phyloP scores from a whole-genome alignment of 2,329 filamentous ascomycete genomes.

The Lachnellula arida region DNA sequence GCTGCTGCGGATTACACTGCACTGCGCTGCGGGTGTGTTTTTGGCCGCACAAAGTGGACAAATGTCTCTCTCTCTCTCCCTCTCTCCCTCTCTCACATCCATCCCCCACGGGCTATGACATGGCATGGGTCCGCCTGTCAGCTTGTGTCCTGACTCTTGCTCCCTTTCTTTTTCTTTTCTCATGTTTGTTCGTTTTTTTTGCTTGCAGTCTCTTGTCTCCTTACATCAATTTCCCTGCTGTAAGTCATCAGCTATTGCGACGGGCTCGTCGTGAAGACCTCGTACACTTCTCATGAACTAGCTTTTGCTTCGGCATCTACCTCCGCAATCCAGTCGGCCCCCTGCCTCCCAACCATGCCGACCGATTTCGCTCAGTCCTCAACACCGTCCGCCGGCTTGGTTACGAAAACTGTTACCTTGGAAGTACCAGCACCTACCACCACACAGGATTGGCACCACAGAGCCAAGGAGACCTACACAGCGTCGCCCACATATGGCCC shows the following conservation, averaged over 20 bases:
- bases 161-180: neutral
- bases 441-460: neutral
- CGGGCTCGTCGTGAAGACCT: neutral
- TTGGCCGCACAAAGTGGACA: too few species aligned
- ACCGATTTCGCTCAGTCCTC: neutral
- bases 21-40: too few species aligned
- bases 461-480: neutral
- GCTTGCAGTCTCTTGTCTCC: neutral
- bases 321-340: neutral
- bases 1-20: too few species aligned
- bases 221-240: neutral
- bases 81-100: too few species aligned
- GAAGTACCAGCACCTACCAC: neutral
- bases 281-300: neutral
- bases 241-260: neutral
- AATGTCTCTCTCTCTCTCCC: too few species aligned
- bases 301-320: neutral
- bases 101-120: too few species aligned
- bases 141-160: neutral
- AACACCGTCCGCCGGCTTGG: neutral
- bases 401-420: neutral
- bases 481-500: neutral
- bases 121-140: neutral
- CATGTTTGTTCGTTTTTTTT: neutral
- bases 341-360: neutral